Base-by-base conservation (phyloP, 768 basidiomycete species). In the Tephrocybe sp. region DNA sequence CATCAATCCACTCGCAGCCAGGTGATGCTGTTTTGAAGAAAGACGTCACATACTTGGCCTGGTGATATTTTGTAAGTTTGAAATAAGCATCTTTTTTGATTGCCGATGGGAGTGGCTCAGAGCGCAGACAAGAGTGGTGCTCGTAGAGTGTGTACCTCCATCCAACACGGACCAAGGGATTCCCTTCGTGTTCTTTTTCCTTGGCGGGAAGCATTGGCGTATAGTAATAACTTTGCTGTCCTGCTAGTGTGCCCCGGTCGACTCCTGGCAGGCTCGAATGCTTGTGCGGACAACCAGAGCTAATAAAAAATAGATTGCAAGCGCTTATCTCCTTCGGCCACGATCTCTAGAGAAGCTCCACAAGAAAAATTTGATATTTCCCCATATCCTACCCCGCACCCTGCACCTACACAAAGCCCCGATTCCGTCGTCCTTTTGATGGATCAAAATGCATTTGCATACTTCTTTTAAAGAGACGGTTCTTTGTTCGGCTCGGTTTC, bases 361-460 rank as follows among this genome's bases (percentile, higher is more conserved):
- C 45, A 28, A 2, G 9, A 9, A 28, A 9, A 11, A 25, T 4
- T 26, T 43, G 31, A 36, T 21, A 4, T 28, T 35, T 37, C 32
- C 48, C 16, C 49, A 41, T 49, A 11, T 9, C 32, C 15, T 40
- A 5, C 46, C 36, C 37, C 45, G 4, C 19, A 31, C 32, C 37
- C 30, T 34, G 46, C 44, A 13, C 8, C 12, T 12, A 7, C 18
- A 8, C 38, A 42, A 21, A 16, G n/a, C 22, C 35, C 55, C 55
- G 51, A 43, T 24, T 24, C 16, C n/a, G 26, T 38, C 47, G 50
- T 41, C n/a, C 7, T 32, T 55, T 43, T 51, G 52, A 56, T 56
- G 16, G 27, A 40, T 45, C 38, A 45, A 44, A 38, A 47, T 19
- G 28, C 15, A 12, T n/a, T n/a, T n/a, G n/a, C 30, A 8, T 36